Percentiles rank a stretch among this genome's conserved stretches.
Conservation (phyloP, 768 basidiomycete species). For the Suillus brevipes region DNA sequence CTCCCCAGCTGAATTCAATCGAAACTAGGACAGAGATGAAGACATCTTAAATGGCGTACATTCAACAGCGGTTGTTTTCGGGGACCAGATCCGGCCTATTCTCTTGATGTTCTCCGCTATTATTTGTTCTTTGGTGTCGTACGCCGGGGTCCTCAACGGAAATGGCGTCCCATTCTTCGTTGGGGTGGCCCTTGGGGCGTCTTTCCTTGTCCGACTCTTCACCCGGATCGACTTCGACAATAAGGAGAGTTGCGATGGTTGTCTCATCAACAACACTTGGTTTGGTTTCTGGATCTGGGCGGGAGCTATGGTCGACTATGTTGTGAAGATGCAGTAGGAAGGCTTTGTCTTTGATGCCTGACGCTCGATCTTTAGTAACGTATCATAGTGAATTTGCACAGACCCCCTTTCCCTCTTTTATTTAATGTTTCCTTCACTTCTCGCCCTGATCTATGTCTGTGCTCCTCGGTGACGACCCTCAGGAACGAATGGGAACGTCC, state of each 20-base stretch:
- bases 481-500: too few species aligned
- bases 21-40: conserved; percentile 67
- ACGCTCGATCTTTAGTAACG: too few species aligned
- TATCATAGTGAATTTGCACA: too few species aligned
- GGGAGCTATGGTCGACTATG: not conserved
- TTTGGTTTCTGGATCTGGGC: not conserved
- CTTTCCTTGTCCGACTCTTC: not conserved
- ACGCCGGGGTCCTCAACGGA: conserved; percentile 51
- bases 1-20: conserved; percentile 56
- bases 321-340: not conserved
- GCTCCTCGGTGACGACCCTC: too few species aligned
- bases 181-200: not conserved
- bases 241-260: not conserved
- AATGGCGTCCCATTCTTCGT: conserved; percentile 28
- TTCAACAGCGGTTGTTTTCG: conserved; percentile 76
- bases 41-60: conserved; percentile 71
- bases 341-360: too few species aligned
- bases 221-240: not conserved
- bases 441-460: too few species aligned
- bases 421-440: too few species aligned
- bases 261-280: not conserved
- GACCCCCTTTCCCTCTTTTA: too few species aligned
- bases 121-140: conserved; percentile 48
- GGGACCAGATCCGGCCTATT: conserved; percentile 55
- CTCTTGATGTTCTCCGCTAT: conserved; percentile 49